These are phyloP conservation scores for Durusdinium trenchii DNA, from an alignment of 73 alveolate genomes.

Conservation along the genomic window DNA sequence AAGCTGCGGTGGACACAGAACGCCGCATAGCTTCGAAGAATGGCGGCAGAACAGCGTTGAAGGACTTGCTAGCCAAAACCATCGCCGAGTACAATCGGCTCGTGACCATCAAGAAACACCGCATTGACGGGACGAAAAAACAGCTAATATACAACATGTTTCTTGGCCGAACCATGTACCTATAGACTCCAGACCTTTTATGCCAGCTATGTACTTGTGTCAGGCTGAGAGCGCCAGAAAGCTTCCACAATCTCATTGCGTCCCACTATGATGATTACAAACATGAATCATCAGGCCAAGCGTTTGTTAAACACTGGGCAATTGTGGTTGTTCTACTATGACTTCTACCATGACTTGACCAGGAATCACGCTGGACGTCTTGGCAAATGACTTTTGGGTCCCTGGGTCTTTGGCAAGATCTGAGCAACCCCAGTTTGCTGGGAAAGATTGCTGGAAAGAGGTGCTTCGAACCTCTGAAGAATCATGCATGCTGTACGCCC, in stretches of 20 bases:
- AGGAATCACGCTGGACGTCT: not conserved
- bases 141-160: not conserved
- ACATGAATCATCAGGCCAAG: not conserved
- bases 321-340: too few relatives aligned
- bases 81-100: not conserved
- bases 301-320: too few relatives aligned
- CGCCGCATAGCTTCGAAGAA: not conserved
- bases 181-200: not conserved
- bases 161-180: not conserved
- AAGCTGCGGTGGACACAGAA: not conserved
- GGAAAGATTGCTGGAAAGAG: not conserved
- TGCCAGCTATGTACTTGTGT: not conserved
- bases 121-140: not conserved
- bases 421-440: not conserved
- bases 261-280: slow-evolving; percentile 13
- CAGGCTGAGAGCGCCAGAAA: not conserved
- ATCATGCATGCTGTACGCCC: not conserved
- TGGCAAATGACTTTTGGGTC: slow-evolving; percentile 8
- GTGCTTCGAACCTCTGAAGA: not conserved
- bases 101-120: not conserved
- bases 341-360: too few relatives aligned
- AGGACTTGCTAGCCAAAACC: not conserved
- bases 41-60: not conserved
- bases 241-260: not conserved
- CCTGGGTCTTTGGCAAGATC: not conserved